These are phyloP conservation scores for Mycena galopus DNA, from an alignment of 768 basidiomycete species.

Conservation along the genomic window DNA sequence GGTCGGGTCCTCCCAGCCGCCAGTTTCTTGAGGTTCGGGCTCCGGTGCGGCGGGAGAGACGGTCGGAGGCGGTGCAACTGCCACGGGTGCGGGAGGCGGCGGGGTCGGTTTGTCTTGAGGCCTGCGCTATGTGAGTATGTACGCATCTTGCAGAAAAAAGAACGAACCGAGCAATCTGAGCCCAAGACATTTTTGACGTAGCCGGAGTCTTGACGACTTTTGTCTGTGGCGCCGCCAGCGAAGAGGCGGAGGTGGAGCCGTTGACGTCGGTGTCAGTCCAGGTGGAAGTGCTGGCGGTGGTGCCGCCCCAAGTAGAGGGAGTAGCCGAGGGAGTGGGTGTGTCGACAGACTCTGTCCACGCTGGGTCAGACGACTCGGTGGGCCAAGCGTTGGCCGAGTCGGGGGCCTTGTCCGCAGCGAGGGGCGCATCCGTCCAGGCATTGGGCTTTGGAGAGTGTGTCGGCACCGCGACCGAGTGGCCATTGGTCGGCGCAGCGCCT, in stretches of 20 bases:
- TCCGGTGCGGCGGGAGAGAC: slow-evolving; percentile 52
- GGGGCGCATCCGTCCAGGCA: slow-evolving; percentile 51
- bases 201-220: slow-evolving; percentile 67
- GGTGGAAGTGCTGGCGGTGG: slow-evolving; percentile 45
- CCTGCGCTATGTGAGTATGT: slow-evolving; percentile 48
- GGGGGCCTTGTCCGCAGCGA: slow-evolving; percentile 38
- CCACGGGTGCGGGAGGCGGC: slow-evolving; percentile 50
- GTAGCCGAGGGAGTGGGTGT: slow-evolving; percentile 47
- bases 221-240: slow-evolving; percentile 43
- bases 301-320: slow-evolving; percentile 50
- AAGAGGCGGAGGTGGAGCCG: slow-evolving; percentile 51
- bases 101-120: slow-evolving; percentile 75
- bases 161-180: slow-evolving; percentile 82
- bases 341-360: slow-evolving; percentile 52
- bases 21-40: slow-evolving; percentile 49
- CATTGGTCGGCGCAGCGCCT: slow-evolving; percentile 49
- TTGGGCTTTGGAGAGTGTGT: slow-evolving; percentile 54
- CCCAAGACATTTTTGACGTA: slow-evolving; percentile 87
- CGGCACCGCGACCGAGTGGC: slow-evolving; percentile 40
- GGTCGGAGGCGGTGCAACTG: slow-evolving; percentile 42
- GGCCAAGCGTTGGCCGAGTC: slow-evolving; percentile 46
- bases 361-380: slow-evolving; percentile 36
- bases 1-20: slow-evolving; percentile 81
- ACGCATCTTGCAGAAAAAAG: slow-evolving; percentile 17
- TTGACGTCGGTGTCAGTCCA: slow-evolving; percentile 54